These are phyloP conservation scores for Blastobotrys buckinghamii DNA, from an alignment of 1,139 yeast species.

Conservation along the genomic window DNA sequence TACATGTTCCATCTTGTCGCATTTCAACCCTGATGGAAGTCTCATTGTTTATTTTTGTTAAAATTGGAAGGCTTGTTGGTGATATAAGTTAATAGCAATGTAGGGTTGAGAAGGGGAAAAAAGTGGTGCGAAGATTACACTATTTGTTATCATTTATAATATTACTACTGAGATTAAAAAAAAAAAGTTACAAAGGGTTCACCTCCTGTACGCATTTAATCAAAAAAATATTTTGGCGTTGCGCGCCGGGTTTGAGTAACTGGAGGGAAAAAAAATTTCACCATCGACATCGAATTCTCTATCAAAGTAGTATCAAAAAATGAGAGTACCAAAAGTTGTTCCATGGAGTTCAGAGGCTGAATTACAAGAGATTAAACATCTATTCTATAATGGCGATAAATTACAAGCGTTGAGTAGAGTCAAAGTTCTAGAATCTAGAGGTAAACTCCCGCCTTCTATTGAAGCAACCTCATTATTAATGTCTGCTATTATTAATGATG, in stretches of 20 bases:
- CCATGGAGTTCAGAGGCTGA: slow-evolving; percentile 54
- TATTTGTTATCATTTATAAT: too few relatives aligned
- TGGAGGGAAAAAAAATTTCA: background rate
- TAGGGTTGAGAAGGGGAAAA: too few relatives aligned
- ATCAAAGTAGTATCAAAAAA: background rate
- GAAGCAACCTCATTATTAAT: slow-evolving; percentile 65
- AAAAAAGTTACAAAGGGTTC: background rate
- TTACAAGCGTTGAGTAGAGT: slow-evolving; percentile 45
- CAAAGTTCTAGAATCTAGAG: slow-evolving; percentile 53
- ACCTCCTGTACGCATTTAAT: background rate
- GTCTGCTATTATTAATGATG: slow-evolving; percentile 48
- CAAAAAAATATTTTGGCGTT: background rate
- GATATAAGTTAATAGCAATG: too few relatives aligned
- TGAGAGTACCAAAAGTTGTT: slow-evolving; percentile 42
- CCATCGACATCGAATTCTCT: too few relatives aligned
- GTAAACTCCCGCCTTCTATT: slow-evolving; percentile 72
- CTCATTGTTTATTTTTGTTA: too few relatives aligned
- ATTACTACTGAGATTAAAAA: too few relatives aligned
- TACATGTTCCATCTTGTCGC: background rate
- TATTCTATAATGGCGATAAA: slow-evolving; percentile 41
- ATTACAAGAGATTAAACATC: slow-evolving; percentile 43
- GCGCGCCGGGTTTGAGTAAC: too few relatives aligned
- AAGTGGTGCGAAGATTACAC: background rate
- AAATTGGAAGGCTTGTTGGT: too few relatives aligned
- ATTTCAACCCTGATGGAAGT: background rate